Evolutionary conservation across 139 green algal species (phyloP).

Genomic region (Closterium sp.): DNA sequence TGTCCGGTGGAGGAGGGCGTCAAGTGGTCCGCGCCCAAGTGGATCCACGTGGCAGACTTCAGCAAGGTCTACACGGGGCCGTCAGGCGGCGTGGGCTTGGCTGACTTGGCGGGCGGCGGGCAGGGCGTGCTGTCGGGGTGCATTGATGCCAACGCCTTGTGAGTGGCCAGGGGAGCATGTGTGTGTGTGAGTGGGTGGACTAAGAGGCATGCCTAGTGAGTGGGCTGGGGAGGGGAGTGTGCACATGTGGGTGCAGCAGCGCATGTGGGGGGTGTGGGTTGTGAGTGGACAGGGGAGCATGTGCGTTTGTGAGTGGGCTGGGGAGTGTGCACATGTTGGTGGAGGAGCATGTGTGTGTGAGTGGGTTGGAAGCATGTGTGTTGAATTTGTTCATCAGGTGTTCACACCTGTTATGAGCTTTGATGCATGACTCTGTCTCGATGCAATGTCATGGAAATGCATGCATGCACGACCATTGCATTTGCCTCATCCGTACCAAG

Average conservation of each 20-base stretch:
- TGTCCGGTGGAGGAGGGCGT: slow-evolving; percentile 72
- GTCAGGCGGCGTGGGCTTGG: not conserved
- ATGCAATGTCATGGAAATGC: not conserved
- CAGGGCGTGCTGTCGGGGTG: slow-evolving; percentile 21
- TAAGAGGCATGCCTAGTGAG: not conserved
- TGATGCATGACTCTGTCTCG: not conserved
- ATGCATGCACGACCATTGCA: not conserved
- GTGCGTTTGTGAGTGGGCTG: too few species aligned
- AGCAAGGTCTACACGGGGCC: not conserved
- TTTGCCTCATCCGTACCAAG: not conserved
- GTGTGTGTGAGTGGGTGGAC: too few species aligned
- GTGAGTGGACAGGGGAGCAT: too few species aligned
- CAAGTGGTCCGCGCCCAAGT: slow-evolving; percentile 86
- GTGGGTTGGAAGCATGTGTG: too few species aligned
- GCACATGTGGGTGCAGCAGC: not conserved
- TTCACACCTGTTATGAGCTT: too few species aligned
- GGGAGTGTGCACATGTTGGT: too few species aligned
- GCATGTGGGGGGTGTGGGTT: not conserved
- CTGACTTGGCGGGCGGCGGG: not conserved
- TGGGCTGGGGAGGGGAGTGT: not conserved
- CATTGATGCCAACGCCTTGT: slow-evolving; percentile 44
- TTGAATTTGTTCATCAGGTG: too few species aligned
- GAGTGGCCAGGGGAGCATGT: not conserved
- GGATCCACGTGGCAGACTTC: slow-evolving; percentile 67
- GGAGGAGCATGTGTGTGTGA: too few species aligned